Conservation (phyloP, 2,329 filamentous ascomycete genomes). For the Ciborinia camelliae region DNA sequence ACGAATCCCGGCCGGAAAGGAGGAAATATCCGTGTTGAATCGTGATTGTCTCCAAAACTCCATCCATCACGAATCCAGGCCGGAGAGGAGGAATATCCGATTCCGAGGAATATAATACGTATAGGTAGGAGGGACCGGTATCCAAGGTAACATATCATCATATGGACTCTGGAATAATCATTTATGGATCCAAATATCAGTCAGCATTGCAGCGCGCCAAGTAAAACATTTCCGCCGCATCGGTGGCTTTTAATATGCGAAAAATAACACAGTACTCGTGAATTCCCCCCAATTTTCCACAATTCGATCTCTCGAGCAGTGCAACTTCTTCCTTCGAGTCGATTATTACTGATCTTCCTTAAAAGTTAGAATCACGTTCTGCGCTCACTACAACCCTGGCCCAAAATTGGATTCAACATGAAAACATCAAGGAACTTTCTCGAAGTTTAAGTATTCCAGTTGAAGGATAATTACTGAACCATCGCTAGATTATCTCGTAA, state of each 20-base stretch:
- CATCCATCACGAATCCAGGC: no score
- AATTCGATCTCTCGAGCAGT: background rate
- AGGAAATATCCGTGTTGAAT: no score
- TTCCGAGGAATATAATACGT: no score
- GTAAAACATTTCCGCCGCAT: background rate
- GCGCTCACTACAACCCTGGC: background rate
- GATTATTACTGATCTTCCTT: no score
- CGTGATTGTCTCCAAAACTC: no score
- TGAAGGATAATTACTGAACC: background rate
- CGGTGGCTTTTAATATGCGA: background rate
- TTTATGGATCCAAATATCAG: slow-evolving; percentile 3
- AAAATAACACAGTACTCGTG: background rate
- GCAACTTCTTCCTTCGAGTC: background rate
- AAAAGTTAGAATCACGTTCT: no score
- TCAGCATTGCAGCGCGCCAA: background rate
- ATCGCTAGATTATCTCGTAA: background rate
- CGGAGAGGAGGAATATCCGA: no score
- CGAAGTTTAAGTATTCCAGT: background rate
- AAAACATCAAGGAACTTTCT: background rate
- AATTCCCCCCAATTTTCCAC: background rate
- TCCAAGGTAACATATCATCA: background rate
- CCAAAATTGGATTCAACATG: background rate
- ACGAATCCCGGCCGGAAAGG: no score
- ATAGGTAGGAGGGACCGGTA: no score
- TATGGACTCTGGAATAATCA: no score